phyloP scores from a whole-genome alignment of 2,329 filamentous ascomycete genomes.

The Pseudogymnoascus destructans region DNA sequence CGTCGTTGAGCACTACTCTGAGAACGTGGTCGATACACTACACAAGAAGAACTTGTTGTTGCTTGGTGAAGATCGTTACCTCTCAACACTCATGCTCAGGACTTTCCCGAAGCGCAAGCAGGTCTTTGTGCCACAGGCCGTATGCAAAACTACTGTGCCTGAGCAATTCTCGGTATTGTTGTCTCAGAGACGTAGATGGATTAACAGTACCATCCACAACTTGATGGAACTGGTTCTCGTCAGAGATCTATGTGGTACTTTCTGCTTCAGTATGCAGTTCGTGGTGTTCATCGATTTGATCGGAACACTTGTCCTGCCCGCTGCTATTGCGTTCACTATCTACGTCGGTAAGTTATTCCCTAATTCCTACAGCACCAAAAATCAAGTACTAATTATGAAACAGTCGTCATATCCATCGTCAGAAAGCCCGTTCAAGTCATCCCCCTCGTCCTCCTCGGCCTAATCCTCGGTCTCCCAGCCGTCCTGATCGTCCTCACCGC shows the following conservation, averaged over 20 bases:
- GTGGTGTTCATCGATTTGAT: conserved; percentile 91
- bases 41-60: conserved; percentile 95
- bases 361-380: not conserved
- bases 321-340: conserved; percentile 92
- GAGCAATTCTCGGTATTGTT: conserved; percentile 84
- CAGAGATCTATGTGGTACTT: conserved; percentile 90
- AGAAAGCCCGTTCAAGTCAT: conserved; percentile 68
- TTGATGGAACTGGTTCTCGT: conserved; percentile 95
- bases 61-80: conserved; percentile 84
- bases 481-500: conserved; percentile 87
- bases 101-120: conserved; percentile 99
- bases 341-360: conserved; percentile 63
- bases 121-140: conserved; percentile 93
- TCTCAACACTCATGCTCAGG: conserved; percentile 94
- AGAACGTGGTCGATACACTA: conserved; percentile 95
- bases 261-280: conserved; percentile 99
- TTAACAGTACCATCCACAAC: conserved; percentile 98
- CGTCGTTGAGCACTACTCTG: conserved; percentile 97
- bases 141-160: conserved; percentile 96
- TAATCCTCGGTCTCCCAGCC: conserved; percentile 89
- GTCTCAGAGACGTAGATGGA: conserved; percentile 93
- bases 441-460: conserved; percentile 71
- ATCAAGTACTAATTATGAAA: conserved; percentile 15
- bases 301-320: conserved; percentile 86
- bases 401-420: conserved; percentile 78